Percentiles rank a stretch among this genome's conserved stretches.
phyloP scores from a whole-genome alignment of 1,139 yeast species.

The Candida glucosophila region DNA sequence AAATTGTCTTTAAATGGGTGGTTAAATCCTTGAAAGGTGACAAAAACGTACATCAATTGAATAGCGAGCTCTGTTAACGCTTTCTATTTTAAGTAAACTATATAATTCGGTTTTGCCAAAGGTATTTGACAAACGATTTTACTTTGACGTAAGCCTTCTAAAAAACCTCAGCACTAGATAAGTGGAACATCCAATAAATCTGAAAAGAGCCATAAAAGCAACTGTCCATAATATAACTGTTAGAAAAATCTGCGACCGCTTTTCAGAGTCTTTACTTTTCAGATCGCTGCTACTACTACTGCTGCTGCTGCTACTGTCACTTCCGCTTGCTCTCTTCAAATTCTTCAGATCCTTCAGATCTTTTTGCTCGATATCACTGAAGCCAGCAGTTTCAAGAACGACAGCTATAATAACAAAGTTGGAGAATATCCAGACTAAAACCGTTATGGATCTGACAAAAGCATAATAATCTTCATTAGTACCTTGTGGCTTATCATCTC shows the following conservation, averaged over 20 bases:
- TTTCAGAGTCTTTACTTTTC: conserved; percentile 13
- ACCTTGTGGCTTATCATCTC: conserved; percentile 26
- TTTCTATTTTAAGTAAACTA: no score
- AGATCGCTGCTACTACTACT: no score
- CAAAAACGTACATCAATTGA: no score
- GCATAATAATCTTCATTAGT: conserved; percentile 67
- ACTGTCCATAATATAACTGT: conserved; percentile 74
- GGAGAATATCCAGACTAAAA: conserved; percentile 70
- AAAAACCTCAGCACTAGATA: conserved; percentile 42
- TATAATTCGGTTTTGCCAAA: no score
- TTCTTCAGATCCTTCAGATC: no score
- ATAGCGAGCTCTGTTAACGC: no score
- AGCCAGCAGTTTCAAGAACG: conserved; percentile 64
- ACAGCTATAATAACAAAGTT: conserved; percentile 66
- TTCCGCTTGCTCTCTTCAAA: no score
- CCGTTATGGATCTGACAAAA: conserved; percentile 70
- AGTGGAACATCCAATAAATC: conserved; percentile 59
- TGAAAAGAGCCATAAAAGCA: conserved; percentile 67
- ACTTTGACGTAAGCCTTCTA: conserved; percentile 15
- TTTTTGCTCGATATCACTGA: no score
- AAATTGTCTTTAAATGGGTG: not conserved
- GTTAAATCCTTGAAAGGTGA: no score
- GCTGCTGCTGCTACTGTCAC: no score
- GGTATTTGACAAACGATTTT: no score
- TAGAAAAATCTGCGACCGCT: conserved; percentile 43